These are phyloP conservation scores for Maudiozyma saulgeensis DNA, from an alignment of 805 yeast genomes.

Conservation along the genomic window DNA sequence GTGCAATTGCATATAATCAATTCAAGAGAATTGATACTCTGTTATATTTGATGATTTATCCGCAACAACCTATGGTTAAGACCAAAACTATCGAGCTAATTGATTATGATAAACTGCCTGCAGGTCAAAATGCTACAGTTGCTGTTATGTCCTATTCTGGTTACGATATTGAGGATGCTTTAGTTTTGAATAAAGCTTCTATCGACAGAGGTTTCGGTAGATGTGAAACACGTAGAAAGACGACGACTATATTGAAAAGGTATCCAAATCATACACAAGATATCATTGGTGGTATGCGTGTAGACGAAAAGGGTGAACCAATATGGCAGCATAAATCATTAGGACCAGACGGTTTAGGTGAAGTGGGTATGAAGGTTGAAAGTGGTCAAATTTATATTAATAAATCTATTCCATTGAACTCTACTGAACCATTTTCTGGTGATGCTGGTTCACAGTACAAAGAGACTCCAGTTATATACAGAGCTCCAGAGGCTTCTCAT, in stretches of 20 bases:
- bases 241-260: constrained; percentile 79
- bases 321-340: constrained; percentile 77
- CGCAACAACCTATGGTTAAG: constrained; percentile 98
- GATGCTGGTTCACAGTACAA: constrained; percentile 48
- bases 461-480: constrained; percentile 84
- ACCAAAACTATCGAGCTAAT: constrained; percentile 93
- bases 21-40: constrained; percentile 91
- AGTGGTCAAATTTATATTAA: constrained; percentile 92
- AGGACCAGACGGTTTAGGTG: constrained; percentile 95
- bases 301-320: constrained; percentile 70
- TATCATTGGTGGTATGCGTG: constrained; percentile 83
- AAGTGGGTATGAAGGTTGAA: constrained; percentile 83
- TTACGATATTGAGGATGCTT: constrained; percentile 97
- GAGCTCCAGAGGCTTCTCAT: constrained; percentile 92
- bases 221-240: constrained; percentile 89
- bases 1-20: constrained; percentile 96
- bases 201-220: constrained; percentile 96
- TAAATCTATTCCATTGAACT: constrained; percentile 82
- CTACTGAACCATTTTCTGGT: constrained; percentile 36
- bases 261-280: constrained; percentile 93
- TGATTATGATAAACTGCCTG: constrained; percentile 92
- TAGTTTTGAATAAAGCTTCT: constrained; percentile 86
- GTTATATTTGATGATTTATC: constrained; percentile 92
- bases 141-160: constrained; percentile 99
- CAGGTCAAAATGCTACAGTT: constrained; percentile 97